Evolutionary conservation across 495 filamentous ascomycete genomes (phyloP).

Genomic region (Massariosphaeria phaeospora): DNA sequence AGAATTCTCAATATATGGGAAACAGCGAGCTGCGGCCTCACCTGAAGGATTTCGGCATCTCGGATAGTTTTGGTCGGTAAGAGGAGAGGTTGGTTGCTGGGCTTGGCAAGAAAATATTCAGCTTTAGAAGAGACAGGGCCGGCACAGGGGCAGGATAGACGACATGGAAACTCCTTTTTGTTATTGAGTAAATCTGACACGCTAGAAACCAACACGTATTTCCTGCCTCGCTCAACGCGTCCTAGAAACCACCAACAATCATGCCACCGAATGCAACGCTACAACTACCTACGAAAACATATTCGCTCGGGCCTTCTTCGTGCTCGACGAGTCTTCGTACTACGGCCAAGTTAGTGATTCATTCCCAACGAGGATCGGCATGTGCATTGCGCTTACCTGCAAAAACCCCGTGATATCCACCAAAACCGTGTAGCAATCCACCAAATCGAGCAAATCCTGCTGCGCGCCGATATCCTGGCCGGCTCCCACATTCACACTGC

Average conservation of each 20-base stretch:
- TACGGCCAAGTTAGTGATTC: constrained; percentile 12
- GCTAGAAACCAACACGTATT: no score
- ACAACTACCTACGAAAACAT: constrained; percentile 23
- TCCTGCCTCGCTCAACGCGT: no score
- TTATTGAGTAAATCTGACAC: no score
- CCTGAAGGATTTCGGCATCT: constrained; percentile 16
- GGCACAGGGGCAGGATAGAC: no score
- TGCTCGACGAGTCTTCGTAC: constrained; percentile 24
- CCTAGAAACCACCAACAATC: no score
- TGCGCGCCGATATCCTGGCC: constrained; percentile 36
- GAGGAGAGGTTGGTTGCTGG: no score
- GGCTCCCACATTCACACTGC: constrained; percentile 72
- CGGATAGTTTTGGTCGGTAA: constrained; percentile 4
- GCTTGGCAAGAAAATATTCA: constrained; percentile 8
- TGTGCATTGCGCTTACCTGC: constrained; percentile 46
- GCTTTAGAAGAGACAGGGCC: no score
- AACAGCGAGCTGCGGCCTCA: no score
- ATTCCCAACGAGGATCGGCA: background rate
- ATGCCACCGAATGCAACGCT: background rate
- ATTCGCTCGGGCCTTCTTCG: constrained; percentile 9
- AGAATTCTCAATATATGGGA: no score
- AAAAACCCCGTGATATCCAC: constrained; percentile 58
- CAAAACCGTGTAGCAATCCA: constrained; percentile 57
- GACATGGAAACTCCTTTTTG: no score
- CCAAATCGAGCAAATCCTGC: constrained; percentile 49